Evolutionary conservation across 805 yeast species (phyloP), one percentile per base, ranked within the genome.

Genomic region (Schizosaccharomyces octosporus): DNA sequence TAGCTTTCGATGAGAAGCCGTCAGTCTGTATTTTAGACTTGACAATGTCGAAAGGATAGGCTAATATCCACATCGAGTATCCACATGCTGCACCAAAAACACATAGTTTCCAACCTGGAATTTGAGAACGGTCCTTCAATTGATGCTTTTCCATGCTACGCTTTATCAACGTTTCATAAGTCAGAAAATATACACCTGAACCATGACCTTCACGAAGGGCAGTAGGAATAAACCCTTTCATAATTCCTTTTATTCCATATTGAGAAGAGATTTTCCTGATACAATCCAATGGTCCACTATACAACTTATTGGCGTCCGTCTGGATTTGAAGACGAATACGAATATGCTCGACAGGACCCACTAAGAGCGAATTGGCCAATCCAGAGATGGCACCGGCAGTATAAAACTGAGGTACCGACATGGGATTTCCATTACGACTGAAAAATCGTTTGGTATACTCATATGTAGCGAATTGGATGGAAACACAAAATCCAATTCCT

Each of bases 391-490:
- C 81, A 67, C 99, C 99, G 68, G 94, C 81, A n/a, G 76, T 67
- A 72, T 87, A 89, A 67, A 81, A 88, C 70, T 93, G 95, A 5
- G 73, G 64, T 48, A 81, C 75, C 5, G 80, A 69, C 63, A 88
- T 73, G 19, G 74, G 74, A 4, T 66, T 65, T 19, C 71, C 72
- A 4, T 67, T 67, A 4, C 66, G 62, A 36, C 71, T 71, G 17
- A 59, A 59, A 31, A 39, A 41, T 67, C 97, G 76, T 72, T 93
- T 89, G 94, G 90, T 87, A 68, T 78, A 84, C 71, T 93, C 97
- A 69, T 89, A 90, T 51, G 88, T 95, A 60, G 95, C 90, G 69
- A 93, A 93, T 73, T 93, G 98, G 48, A 90, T 86, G 11, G 95
- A 86, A 15, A 93, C 69, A 39, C 67, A 66, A 48, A 63, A 68